Base-by-base conservation (phyloP, 2,329 filamentous ascomycete species). In the Penicillium sp. region DNA sequence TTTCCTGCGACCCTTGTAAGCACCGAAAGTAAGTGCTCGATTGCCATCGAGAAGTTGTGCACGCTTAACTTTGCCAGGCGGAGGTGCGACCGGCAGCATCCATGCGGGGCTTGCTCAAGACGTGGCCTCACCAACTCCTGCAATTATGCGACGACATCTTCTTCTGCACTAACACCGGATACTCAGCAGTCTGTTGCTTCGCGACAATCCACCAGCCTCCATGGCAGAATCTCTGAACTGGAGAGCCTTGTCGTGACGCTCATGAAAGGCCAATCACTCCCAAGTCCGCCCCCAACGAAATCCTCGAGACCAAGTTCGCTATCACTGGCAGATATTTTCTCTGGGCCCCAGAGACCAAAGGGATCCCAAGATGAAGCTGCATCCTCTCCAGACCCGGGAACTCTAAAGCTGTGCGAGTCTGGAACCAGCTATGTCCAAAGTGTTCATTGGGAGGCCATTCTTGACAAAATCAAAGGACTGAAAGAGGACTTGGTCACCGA, bases 31-130 rank as follows among this genome's bases (percentile, higher is more conserved):
- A 61, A 60, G 64, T 31, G 5, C 28, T 11, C 28, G 34, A 49
- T 21, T 23, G 13, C n/a, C 23, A 28, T 28, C 10, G 26, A 2
- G 10, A 37, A 9, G 7, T 37, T 3, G 13, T 9, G 18, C 4
- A n/a, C 16, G 18, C 5, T 43, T 42, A 21, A 47, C 37, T 24
- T 36, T 16, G 42, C 18, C 34, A 82, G 79, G 61, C 68, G 83
- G 60, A 83, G 83, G 72, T 85, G 82, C 70, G 83, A 85, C 65
- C 80, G 82, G 58, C 76, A 75, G 39, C 77, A 80, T 39, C 82
- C 82, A 46, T 85, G 82, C 70, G 80, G 82, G 61, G 82, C 81
- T 55, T 85, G 82, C 66, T 77, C 77, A 18, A 80, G 80, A 63
- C 77, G 82, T 52, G 81, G 81, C 55, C 24, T 28, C 24, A 28